Evolutionary conservation across 1,284 basidiomycete genomes (phyloP).

Genomic region (Takashimella tepidaria): DNA sequence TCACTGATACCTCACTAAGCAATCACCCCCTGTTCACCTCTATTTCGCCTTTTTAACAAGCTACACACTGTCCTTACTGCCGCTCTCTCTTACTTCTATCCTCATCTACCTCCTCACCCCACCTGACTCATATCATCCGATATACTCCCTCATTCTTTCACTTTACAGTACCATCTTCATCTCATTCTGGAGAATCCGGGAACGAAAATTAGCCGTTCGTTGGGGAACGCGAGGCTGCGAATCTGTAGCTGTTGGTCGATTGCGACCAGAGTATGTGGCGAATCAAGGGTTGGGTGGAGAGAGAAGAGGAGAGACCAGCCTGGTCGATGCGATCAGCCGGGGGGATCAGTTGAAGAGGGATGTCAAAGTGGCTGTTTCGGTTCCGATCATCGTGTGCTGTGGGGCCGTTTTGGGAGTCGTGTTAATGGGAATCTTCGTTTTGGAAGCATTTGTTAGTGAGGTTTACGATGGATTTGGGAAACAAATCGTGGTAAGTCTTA

Average conservation of each 20-base stretch:
- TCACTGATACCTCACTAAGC: too few species aligned
- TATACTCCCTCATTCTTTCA: slow-evolving; percentile 70
- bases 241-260: slow-evolving; percentile 68
- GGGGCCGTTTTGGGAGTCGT: slow-evolving; percentile 64
- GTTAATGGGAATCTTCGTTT: slow-evolving; percentile 72
- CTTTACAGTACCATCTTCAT: slow-evolving; percentile 81
- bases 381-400: slow-evolving; percentile 76
- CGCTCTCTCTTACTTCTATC: slow-evolving; percentile 47
- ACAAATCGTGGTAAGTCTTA: slow-evolving; percentile 62
- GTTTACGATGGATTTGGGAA: slow-evolving; percentile 83
- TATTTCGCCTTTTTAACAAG: slow-evolving; percentile 84
- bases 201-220: slow-evolving; percentile 69
- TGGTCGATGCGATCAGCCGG: slow-evolving; percentile 27
- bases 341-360: slow-evolving; percentile 58
- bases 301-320: slow-evolving; percentile 13
- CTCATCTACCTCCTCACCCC: slow-evolving; percentile 50
- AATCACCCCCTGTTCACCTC: slow-evolving; percentile 80
- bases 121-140: slow-evolving; percentile 60
- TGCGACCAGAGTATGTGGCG: slow-evolving; percentile 60
- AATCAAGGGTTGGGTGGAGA: slow-evolving; percentile 45
- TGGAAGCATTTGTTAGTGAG: slow-evolving; percentile 80
- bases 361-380: slow-evolving; percentile 62
- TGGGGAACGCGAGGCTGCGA: slow-evolving; percentile 67
- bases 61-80: slow-evolving; percentile 70
- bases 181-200: slow-evolving; percentile 80